A percentile compares a stretch with the other conserved stretches of the same genome.
These are phyloP conservation scores for Yamadazyma nakazawae DNA, from an alignment of 805 yeast genomes.

Conservation along the genomic window DNA sequence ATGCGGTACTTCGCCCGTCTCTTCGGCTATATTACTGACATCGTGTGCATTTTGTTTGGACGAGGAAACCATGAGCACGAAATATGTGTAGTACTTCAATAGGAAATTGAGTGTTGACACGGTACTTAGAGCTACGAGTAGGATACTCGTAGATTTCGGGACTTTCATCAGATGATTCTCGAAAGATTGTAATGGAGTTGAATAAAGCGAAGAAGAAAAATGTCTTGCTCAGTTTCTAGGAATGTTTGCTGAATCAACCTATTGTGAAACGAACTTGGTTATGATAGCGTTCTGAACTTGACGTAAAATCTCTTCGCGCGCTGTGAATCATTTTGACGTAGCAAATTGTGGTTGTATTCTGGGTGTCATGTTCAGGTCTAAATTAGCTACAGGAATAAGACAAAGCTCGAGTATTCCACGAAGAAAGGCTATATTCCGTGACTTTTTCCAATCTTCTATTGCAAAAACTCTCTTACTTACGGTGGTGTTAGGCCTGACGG, in stretches of 20 bases:
- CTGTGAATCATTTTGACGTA: background rate
- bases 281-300: background rate
- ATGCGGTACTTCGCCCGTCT: conserved; percentile 37
- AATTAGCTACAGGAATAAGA: background rate
- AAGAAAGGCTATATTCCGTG: conserved; percentile 22
- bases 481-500: conserved; percentile 42
- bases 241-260: background rate
- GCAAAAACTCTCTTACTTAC: conserved; percentile 37
- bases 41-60: conserved; percentile 23
- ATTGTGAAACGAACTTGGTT: background rate
- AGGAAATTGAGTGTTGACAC: conserved; percentile 31
- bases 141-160: conserved; percentile 32
- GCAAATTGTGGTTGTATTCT: too few species aligned
- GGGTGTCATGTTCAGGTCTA: background rate
- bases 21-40: conserved; percentile 24
- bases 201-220: too few species aligned
- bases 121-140: conserved; percentile 30
- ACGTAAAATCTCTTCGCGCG: background rate
- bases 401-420: conserved; percentile 1
- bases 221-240: too few species aligned
- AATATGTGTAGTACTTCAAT: conserved; percentile 37
- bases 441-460: conserved; percentile 31
- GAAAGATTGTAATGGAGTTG: too few species aligned
- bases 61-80: conserved; percentile 31
- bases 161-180: conserved; percentile 22